Percentiles rank a stretch among this genome's conserved stretches.
Evolutionary conservation across 2,329 filamentous ascomycete genomes (phyloP).

Genomic region (Capronia americana): DNA sequence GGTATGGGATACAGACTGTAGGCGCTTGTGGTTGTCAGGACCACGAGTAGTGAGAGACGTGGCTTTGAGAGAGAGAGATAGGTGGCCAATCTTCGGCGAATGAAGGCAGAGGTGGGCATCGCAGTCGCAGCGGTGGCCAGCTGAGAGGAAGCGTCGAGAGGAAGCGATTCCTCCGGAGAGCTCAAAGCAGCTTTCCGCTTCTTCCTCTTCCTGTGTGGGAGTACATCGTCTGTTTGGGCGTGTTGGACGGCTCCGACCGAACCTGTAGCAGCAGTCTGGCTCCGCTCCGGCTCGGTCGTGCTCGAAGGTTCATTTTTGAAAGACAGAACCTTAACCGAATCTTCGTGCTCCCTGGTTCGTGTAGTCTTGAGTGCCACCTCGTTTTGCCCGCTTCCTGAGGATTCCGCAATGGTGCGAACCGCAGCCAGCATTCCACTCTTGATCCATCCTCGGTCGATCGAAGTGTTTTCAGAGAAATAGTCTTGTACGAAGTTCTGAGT

Average conservation of each 20-base stretch:
- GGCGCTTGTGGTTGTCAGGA: conserved; percentile 86
- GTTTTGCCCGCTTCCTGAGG: conserved; percentile 5
- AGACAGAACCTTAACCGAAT: conserved; percentile 16
- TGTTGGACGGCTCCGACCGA: neutral
- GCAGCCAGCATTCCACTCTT: conserved; percentile 38
- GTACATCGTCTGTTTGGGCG: conserved; percentile 19
- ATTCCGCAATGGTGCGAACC: conserved; percentile 32
- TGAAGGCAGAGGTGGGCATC: conserved; percentile 60
- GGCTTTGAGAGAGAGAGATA: conserved; percentile 95
- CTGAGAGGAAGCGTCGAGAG: conserved; percentile 67
- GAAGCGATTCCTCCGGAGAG: conserved; percentile 48
- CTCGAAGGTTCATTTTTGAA: conserved; percentile 5
- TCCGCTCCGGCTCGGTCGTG: neutral
- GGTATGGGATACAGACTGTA: conserved; percentile 95
- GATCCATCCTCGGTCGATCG: conserved; percentile 40
- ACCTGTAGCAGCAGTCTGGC: conserved; percentile 3
- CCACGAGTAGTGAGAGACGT: conserved; percentile 86
- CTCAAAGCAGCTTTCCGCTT: conserved; percentile 29
- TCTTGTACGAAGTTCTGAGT: conserved; percentile 38
- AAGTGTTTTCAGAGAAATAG: conserved; percentile 41
- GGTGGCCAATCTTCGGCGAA: conserved; percentile 73
- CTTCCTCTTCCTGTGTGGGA: conserved; percentile 38
- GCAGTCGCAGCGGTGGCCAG: conserved; percentile 63
- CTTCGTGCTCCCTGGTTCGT: conserved; percentile 17
- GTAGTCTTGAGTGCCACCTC: neutral